Percentiles rank a stretch among this genome's conserved stretches.
These are phyloP conservation scores for Hypsizygus marmoreus DNA, from an alignment of 768 basidiomycete species.

Conservation along the genomic window DNA sequence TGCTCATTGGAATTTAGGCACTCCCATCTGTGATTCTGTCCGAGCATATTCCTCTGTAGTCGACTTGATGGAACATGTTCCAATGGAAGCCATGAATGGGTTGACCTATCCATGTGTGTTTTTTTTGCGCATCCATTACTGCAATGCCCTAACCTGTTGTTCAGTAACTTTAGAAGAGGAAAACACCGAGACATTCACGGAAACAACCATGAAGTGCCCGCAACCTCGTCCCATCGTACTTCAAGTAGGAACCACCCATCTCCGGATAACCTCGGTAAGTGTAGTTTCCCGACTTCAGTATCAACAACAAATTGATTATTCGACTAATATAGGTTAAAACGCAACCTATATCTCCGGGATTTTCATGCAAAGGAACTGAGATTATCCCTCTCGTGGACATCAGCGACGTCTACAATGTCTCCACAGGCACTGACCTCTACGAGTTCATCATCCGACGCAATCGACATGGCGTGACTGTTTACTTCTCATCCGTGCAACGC, in stretches of 20 bases:
- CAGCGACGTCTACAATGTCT: slow-evolving; percentile 84
- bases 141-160: no score
- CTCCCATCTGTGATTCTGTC: slow-evolving; percentile 51
- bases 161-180: slow-evolving; percentile 69
- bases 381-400: slow-evolving; percentile 79
- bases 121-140: no score
- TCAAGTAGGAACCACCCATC: slow-evolving; percentile 66
- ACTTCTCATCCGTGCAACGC: slow-evolving; percentile 71
- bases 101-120: slow-evolving; percentile 59
- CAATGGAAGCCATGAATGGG: slow-evolving; percentile 44
- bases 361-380: slow-evolving; percentile 80
- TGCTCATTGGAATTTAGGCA: slow-evolving; percentile 37
- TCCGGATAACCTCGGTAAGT: slow-evolving; percentile 76
- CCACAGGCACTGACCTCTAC: slow-evolving; percentile 68
- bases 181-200: slow-evolving; percentile 48
- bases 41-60: slow-evolving; percentile 63
- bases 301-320: slow-evolving; percentile 2
- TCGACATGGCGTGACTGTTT: slow-evolving; percentile 69
- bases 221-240: slow-evolving; percentile 74
- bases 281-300: background rate
- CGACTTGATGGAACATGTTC: slow-evolving; percentile 60
- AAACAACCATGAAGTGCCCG: slow-evolving; percentile 69
- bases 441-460: slow-evolving; percentile 83
- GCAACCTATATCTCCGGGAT: slow-evolving; percentile 63
- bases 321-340: slow-evolving; percentile 70